Conservation (phyloP, 345 rosid species). For the Populus alba region DNA sequence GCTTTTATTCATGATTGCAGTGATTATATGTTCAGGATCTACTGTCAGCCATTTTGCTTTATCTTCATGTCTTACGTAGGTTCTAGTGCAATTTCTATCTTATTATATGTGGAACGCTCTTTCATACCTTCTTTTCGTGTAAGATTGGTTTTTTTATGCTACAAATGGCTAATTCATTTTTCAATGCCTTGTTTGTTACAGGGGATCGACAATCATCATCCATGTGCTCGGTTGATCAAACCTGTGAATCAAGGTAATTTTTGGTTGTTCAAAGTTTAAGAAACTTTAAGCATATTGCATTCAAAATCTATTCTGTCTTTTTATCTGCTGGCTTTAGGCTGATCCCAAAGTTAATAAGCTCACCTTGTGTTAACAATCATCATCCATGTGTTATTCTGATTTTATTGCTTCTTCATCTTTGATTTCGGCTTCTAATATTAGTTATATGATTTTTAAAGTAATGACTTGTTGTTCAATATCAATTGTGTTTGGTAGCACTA, state of each 20-base stretch:
- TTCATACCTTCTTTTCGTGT: neutral
- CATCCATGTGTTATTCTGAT: neutral
- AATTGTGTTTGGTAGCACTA: too few relatives aligned
- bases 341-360: too few relatives aligned
- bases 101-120: neutral
- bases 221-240: slow-evolving; percentile 42
- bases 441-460: neutral
- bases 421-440: neutral
- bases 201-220: slow-evolving; percentile 20
- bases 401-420: neutral
- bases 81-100: neutral
- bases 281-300: neutral
- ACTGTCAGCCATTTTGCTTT: neutral
- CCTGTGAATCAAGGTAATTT: slow-evolving; percentile 36
- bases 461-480: too few relatives aligned
- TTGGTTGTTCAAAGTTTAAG: neutral
- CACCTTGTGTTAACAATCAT: too few relatives aligned
- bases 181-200: slow-evolving; percentile 11
- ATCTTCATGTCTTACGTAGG: neutral
- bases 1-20: too few relatives aligned
- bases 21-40: too few relatives aligned
- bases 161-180: slow-evolving; percentile 8
- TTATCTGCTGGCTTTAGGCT: too few relatives aligned
- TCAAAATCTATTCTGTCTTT: too few relatives aligned
- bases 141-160: neutral